Base-by-base conservation (phyloP, 352 stramenopile species). In the Phytophthora colocasiae region DNA sequence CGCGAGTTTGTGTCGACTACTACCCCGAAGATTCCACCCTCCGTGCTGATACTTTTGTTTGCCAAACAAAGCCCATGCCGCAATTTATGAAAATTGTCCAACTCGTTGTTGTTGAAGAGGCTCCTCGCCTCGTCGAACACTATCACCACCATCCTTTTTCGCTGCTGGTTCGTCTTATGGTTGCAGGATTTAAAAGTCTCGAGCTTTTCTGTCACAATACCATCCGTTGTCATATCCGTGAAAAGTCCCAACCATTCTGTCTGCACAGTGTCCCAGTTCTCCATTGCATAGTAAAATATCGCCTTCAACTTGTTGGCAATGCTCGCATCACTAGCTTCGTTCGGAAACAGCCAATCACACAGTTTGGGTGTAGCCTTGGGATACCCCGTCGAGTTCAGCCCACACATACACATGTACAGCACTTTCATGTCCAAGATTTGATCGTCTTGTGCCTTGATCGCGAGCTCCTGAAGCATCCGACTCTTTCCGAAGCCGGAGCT, bases 401-500 rank as follows among this genome's bases (percentile, higher is more conserved):
- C 4, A 41, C 53, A 46, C 4, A 34, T 22, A 22, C 59, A 67
- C n/a, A 47, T 55, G 19, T 69, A 63, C 44, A 69, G 29, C 36
- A 63, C 50, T 47, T 19, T 58, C 48, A 66, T 53, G 17, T 47
- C 38, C 5, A 24, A 27, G 31, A 19, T 19, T 45, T 34, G 22
- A 6, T 27, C 10, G 43, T 55, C 39, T 19, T 19, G 19, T 19
- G 59, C 45, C 43, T 44, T 54, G 4, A 34, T 17, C 17, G 57
- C 57, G 17, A 66, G 48, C 39, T 66, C 58, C 15, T 27, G 44
- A 9, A 59, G 48, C 47, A 66, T 47, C 29, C 40, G 58, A 31
- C 58, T 55, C 24, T 63, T 63, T 15, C 56, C 46, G n/a, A 63
- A 56, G 9, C 36, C 36, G 19, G 56, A 64, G 48, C 58, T 66